Evolutionary conservation across 768 basidiomycete species (phyloP), one percentile per base, ranked within the genome.

Genomic region (Leucocoprinus birnbaumii): DNA sequence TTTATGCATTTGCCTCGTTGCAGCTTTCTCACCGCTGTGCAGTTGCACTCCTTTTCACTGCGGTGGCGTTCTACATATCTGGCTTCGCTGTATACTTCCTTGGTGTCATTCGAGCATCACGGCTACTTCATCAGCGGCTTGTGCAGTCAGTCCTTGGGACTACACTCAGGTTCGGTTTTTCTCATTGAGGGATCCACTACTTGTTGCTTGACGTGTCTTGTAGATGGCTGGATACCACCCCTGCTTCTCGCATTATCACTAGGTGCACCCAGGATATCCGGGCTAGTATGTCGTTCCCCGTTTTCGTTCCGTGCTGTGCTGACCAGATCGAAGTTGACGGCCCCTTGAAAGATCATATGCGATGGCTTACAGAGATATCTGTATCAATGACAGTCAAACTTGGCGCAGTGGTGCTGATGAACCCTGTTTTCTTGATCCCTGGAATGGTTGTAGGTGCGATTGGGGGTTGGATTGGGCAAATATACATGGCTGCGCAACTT

Each of bases 231-330:
- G 71, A 73, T 58, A 66, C 65, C 5, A 77, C 76, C 1, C 73
- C 74, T 7, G 67, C 67, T 0, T 71, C 72, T 19, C 79, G 85
- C 5, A 78, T 88, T 37, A 80, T 86, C 46, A 71, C 83, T 18
- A 75, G 86, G 53, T 82, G 80, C 62, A 86, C 85, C 1, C 80
- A 84, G 46, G 86, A 87, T 63, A 83, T 86, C 19, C 69, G 81
- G 54, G 64, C 71, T 45, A 66, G 74, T 70, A 18, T 26, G 56
- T 47, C 37, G 14, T 48, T 7, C 3, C 16, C 3, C 3, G 18
- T 9, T 16, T 14, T 18, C 19, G 19, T 35, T 41, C 40, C 6
- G n/a, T n/a, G n/a, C n/a, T n/a, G n/a, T n/a, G n/a, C n/a, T n/a
- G n/a, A n/a, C n/a, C n/a, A n/a, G n/a, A n/a, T 22, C 41, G 3